Evolutionary conservation across 1,284 basidiomycete genomes (phyloP).

Genomic region (Ceratobasidium sp.): DNA sequence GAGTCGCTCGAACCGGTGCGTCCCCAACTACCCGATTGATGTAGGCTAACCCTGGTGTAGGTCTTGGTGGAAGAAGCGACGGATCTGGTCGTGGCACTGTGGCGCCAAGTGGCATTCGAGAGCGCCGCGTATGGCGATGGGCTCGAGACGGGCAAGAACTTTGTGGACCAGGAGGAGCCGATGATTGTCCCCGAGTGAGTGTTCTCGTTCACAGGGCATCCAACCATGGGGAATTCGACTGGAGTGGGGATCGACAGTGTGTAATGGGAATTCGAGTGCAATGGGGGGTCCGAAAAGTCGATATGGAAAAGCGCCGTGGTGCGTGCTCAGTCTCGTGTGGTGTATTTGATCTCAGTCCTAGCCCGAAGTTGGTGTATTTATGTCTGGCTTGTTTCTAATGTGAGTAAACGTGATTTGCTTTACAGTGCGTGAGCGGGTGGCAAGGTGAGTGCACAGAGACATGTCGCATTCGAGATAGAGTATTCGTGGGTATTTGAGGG

Average conservation of each 20-base stretch:
- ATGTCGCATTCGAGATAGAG: neutral
- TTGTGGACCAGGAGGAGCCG: constrained; percentile 58
- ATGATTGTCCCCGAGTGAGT: constrained; percentile 32
- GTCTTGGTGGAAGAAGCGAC: constrained; percentile 87
- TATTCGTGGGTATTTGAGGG: neutral
- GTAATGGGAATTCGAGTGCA: too few relatives aligned
- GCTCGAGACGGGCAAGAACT: constrained; percentile 75
- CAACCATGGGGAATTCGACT: too few relatives aligned
- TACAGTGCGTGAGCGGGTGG: neutral
- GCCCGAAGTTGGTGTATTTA: constrained; percentile 28
- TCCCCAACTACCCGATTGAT: constrained; percentile 40
- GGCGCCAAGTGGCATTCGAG: constrained; percentile 90
- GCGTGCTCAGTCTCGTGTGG: constrained; percentile 25
- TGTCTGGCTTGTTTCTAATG: constrained; percentile 28
- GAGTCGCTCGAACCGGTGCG: constrained; percentile 87
- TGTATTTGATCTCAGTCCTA: constrained; percentile 36
- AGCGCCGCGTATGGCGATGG: constrained; percentile 87
- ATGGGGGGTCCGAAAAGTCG: neutral
- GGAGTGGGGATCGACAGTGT: too few relatives aligned
- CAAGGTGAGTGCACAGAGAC: neutral
- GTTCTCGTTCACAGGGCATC: constrained; percentile 4
- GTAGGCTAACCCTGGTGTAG: constrained; percentile 52
- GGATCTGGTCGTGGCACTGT: constrained; percentile 74
- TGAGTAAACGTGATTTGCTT: constrained; percentile 32
- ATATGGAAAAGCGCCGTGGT: constrained; percentile 12